Base-by-base conservation (phyloP, 2,329 filamentous ascomycete genomes). In the Epichloe sylvatica region DNA sequence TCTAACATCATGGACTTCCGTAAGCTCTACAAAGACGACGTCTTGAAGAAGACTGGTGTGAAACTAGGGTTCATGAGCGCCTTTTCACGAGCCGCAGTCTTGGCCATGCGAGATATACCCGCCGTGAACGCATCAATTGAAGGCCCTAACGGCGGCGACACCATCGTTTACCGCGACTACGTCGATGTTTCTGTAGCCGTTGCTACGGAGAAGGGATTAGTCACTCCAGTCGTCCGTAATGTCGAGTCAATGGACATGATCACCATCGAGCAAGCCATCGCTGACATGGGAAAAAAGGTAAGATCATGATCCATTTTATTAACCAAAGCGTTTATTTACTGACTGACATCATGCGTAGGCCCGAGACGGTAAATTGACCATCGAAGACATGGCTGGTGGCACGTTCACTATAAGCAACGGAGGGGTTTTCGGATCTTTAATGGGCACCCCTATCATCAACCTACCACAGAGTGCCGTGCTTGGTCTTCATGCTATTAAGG, bases 11-110 rank as follows among this genome's bases (percentile, higher is more conserved):
- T 97, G 84, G 88, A 96, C 55, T 91, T 98, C 74, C 85, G 92
- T 59, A 96, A 94, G 69, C 75, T 89, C 44, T 97, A 97, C 78
- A 97, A 97, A 75, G 91, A 97, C 52, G 90, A 95, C 52, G 74
- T 96, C 21, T 74, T 97, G 51, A 95, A 97, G 78, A 94, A 91
- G 75, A 92, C 87, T 9, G 91, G 90, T 42, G 85, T 97, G 51
- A 98, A 97, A 75, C 83, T 98, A 49, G 92, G 92, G n/a, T 98
- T 97, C 75, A 97, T 98, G 91, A 92, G 89, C 66, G 91, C 91
- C 50, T 98, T 98, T 70, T 86, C 91, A 4, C 86, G 85, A 55
- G 92, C 92, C 45, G 86, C 81, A 59, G 81, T 94, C 42, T 74
- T 97, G 52, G 92, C 92, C 51, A 94, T 96, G 86, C 86, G 84